Conservation (phyloP, 306 rosid species). For the Vigna unguiculata region DNA sequence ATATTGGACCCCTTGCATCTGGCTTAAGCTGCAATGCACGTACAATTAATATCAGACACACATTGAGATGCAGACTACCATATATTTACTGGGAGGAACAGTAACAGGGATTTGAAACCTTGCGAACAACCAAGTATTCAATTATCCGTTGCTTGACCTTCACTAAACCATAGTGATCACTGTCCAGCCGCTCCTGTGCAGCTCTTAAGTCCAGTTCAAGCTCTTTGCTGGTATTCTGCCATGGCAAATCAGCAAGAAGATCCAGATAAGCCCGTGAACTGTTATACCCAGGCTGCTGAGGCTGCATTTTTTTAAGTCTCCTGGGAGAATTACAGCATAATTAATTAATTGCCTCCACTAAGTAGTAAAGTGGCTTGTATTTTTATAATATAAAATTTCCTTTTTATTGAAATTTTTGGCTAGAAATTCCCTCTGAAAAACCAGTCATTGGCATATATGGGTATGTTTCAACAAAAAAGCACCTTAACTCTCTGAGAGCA, state of each 20-base stretch:
- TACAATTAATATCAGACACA: constrained; percentile 48
- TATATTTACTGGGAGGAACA: constrained; percentile 25
- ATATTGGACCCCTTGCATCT: constrained; percentile 97
- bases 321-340: constrained; percentile 52
- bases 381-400: constrained; percentile 14
- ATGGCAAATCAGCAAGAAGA: constrained; percentile 97
- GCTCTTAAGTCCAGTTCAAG: constrained; percentile 83
- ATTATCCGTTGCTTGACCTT: constrained; percentile 97
- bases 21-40: constrained; percentile 86
- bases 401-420: constrained; percentile 17
- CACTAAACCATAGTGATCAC: constrained; percentile 89
- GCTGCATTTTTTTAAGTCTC: constrained; percentile 99
- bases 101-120: constrained; percentile 60
- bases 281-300: constrained; percentile 97
- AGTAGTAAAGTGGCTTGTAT: constrained; percentile 24
- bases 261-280: constrained; percentile 95
- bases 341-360: constrained; percentile 25
- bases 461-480: constrained; percentile 28
- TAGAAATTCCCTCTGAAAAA: constrained; percentile 11
- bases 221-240: constrained; percentile 88
- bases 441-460: constrained; percentile 9
- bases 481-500: constrained; percentile 93
- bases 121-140: constrained; percentile 96
- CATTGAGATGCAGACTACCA: constrained; percentile 38
- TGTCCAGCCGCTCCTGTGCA: constrained; percentile 88